Percentiles rank a stretch among this genome's conserved stretches.
Conservation (phyloP, 495 filamentous ascomycete genomes). For the Neurospora hispaniola region DNA sequence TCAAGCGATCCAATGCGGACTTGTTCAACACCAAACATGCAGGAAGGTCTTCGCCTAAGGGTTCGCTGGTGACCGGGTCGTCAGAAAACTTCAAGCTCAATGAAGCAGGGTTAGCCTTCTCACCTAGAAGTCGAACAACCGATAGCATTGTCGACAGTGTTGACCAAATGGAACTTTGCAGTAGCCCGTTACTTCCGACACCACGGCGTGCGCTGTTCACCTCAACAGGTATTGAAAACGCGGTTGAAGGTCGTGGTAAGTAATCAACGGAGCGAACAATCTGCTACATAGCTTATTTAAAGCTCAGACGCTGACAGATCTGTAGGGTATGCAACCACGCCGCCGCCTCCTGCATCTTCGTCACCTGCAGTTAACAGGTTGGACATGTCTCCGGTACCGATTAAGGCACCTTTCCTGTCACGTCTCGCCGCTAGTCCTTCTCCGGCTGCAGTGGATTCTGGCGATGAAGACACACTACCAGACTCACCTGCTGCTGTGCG, state of each 20-base stretch:
- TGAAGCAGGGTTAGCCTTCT: constrained; percentile 63
- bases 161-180: constrained; percentile 17
- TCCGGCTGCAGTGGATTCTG: constrained; percentile 47
- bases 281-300: background rate
- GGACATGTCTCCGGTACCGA: constrained; percentile 91
- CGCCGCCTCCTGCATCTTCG: constrained; percentile 73
- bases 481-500: constrained; percentile 36
- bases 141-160: constrained; percentile 3
- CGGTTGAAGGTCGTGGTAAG: constrained; percentile 63
- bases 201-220: constrained; percentile 91
- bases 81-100: constrained; percentile 91
- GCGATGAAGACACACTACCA: constrained; percentile 33
- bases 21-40: constrained; percentile 70
- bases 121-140: constrained; percentile 4
- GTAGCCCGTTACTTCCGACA: constrained; percentile 81
- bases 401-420: constrained; percentile 62
- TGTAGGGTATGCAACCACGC: constrained; percentile 67
- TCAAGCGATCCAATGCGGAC: constrained; percentile 39
- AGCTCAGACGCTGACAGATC: constrained; percentile 13
- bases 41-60: constrained; percentile 79
- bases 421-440: constrained; percentile 52
- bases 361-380: constrained; percentile 67
- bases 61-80: constrained; percentile 82
- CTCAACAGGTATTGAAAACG: constrained; percentile 53
- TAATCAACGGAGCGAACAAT: constrained; percentile 32